Evolutionary conservation across 345 rosid species (phyloP).

Genomic region (Arabidopsis arenosa): DNA sequence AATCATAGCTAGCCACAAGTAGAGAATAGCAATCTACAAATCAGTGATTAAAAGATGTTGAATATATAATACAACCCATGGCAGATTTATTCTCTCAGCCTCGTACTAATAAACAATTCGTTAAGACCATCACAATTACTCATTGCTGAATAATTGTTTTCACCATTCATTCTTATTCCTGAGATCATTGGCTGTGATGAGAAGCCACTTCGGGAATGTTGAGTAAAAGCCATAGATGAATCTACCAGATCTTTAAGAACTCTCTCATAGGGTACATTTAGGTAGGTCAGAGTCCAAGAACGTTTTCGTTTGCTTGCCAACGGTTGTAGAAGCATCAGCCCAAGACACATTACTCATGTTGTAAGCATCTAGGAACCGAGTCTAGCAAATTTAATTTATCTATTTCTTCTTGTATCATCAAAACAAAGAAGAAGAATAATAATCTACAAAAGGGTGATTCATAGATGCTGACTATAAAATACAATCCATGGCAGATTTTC

Average conservation of each 20-base stretch:
- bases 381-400: no score
- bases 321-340: slow-evolving; percentile 46
- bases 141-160: slow-evolving; percentile 36
- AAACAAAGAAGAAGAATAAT: not conserved
- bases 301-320: slow-evolving; percentile 58
- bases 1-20: slow-evolving; percentile 23
- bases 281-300: slow-evolving; percentile 66
- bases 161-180: slow-evolving; percentile 55
- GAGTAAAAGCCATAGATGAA: slow-evolving; percentile 53
- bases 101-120: no score
- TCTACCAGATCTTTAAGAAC: slow-evolving; percentile 74
- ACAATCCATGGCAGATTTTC: slow-evolving; percentile 37
- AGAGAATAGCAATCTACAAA: not conserved
- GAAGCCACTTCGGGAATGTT: slow-evolving; percentile 51
- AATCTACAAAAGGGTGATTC: slow-evolving; percentile 25
- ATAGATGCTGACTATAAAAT: slow-evolving; percentile 25
- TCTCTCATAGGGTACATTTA: slow-evolving; percentile 88
- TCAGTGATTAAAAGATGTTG: no score
- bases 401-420: no score
- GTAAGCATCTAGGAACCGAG: no score
- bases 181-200: slow-evolving; percentile 61
- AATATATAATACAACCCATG: no score
- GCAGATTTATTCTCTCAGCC: no score
- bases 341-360: slow-evolving; percentile 30
- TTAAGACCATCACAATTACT: no score